phyloP scores from a whole-genome alignment of 1,284 basidiomycete genomes.

The Calocybe gambosa region DNA sequence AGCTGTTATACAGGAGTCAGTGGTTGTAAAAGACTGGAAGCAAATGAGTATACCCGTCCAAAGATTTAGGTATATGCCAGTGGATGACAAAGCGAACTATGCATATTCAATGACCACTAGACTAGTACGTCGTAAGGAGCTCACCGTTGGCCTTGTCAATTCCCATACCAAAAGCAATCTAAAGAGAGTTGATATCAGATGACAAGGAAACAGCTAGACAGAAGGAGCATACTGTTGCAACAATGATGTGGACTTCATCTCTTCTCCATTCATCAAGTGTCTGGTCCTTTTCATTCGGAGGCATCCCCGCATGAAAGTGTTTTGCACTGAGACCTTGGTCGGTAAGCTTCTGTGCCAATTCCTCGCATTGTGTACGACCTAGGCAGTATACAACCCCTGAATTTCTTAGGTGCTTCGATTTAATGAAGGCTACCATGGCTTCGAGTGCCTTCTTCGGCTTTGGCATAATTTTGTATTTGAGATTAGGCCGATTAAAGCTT shows the following conservation, averaged over 20 bases:
- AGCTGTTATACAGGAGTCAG: slow-evolving; percentile 20
- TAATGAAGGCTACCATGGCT: slow-evolving; percentile 75
- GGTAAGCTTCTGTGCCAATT: slow-evolving; percentile 54
- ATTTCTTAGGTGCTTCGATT: slow-evolving; percentile 46
- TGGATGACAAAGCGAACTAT: slow-evolving; percentile 47
- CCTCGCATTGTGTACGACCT: slow-evolving; percentile 72
- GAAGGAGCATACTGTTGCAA: slow-evolving; percentile 68
- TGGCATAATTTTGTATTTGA: slow-evolving; percentile 74
- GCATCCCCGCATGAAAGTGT: slow-evolving; percentile 87
- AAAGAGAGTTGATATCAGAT: slow-evolving; percentile 2
- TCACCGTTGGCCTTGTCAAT: slow-evolving; percentile 77
- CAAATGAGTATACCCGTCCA: slow-evolving; percentile 35
- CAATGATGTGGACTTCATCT: slow-evolving; percentile 75
- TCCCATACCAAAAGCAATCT: slow-evolving; percentile 96
- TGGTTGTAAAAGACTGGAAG: neutral
- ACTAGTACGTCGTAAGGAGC: neutral
- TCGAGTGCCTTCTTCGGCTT: slow-evolving; percentile 54
- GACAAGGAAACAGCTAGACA: neutral
- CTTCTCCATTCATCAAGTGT: slow-evolving; percentile 75
- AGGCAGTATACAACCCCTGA: slow-evolving; percentile 89
- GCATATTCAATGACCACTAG: neutral
- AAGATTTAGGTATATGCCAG: slow-evolving; percentile 37
- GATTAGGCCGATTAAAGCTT: slow-evolving; percentile 92
- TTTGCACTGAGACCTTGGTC: slow-evolving; percentile 55
- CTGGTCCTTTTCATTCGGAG: slow-evolving; percentile 54